Conservation (phyloP, 2,329 filamentous ascomycete species). For the Coleophoma cylindrospora region DNA sequence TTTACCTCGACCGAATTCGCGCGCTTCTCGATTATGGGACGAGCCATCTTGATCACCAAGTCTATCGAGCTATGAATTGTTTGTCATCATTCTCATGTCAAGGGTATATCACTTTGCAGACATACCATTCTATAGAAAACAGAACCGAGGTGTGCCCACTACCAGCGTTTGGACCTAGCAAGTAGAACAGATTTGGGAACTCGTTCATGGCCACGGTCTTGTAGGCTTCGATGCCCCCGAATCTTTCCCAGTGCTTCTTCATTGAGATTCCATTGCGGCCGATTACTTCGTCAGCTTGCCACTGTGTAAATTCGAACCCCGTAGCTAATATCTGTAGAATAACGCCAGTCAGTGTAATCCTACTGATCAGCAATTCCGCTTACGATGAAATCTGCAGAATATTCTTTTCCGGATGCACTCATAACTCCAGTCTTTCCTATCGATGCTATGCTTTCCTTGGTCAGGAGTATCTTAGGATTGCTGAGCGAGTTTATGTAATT, state of each 20-base stretch:
- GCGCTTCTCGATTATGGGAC: too few relatives aligned
- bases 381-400: not conserved
- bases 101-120: not conserved
- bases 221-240: constrained; percentile 14
- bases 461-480: too few relatives aligned
- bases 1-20: too few relatives aligned
- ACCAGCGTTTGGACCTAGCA: constrained; percentile 15
- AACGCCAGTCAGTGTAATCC: not conserved
- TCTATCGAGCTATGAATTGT: too few relatives aligned
- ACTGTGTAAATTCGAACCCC: constrained; percentile 16
- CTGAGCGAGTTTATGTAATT: too few relatives aligned
- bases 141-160: constrained; percentile 1
- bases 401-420: not conserved
- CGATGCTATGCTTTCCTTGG: too few relatives aligned
- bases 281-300: constrained; percentile 6
- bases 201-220: constrained; percentile 18
- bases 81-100: too few relatives aligned
- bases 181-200: constrained; percentile 21
- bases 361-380: not conserved
- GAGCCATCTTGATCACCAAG: too few relatives aligned
- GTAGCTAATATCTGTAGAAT: constrained; percentile 12
- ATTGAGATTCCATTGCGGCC: constrained; percentile 11
- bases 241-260: constrained; percentile 13
- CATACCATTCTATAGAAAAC: constrained; percentile 1
- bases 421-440: too few relatives aligned